These are phyloP conservation scores for Parietichytrium sp. DNA, from an alignment of 108 stramenopile genomes.

Conservation along the genomic window DNA sequence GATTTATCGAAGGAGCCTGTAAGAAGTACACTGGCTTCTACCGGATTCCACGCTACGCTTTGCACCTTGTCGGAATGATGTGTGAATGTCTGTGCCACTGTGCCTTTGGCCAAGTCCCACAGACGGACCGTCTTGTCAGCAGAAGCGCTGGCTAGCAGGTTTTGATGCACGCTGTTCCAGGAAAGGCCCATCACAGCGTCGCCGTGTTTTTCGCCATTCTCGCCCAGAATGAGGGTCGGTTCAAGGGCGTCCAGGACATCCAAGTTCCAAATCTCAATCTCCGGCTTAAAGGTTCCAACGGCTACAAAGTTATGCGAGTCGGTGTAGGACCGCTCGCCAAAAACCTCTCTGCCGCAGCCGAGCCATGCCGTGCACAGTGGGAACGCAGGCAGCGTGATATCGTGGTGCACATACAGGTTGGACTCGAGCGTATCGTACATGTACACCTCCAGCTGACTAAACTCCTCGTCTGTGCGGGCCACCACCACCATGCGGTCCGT, in stretches of 20 bases:
- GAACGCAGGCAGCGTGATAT: conserved; percentile 92
- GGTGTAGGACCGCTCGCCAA: conserved; percentile 33
- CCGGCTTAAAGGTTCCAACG: conserved; percentile 93
- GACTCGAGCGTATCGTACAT: conserved; percentile 66
- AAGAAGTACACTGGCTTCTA: conserved; percentile 82
- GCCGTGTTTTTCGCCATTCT: conserved; percentile 84
- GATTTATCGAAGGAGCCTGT: conserved; percentile 85
- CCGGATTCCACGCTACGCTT: conserved; percentile 85
- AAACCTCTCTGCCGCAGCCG: conserved; percentile 25
- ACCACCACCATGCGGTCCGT: conserved; percentile 52
- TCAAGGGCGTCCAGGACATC: conserved; percentile 96
- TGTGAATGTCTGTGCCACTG: conserved; percentile 72
- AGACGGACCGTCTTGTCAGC: conserved; percentile 93
- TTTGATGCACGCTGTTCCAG: conserved; percentile 90
- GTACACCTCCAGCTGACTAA: conserved; percentile 55
- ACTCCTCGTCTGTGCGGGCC: conserved; percentile 65
- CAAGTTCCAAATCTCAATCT: conserved; percentile 98
- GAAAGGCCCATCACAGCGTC: conserved; percentile 94
- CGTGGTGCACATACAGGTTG: conserved; percentile 95
- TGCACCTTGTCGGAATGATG: conserved; percentile 96
- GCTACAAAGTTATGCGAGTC: conserved; percentile 55
- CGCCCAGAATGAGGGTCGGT: conserved; percentile 84
- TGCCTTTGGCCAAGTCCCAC: conserved; percentile 53
- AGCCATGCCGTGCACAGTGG: conserved; percentile 80
- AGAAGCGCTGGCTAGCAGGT: conserved; percentile 91